A percentile compares a stretch with the other conserved stretches of the same genome.
Evolutionary conservation across 352 stramenopile genomes (phyloP).

Genomic region (Pilasporangium apinafurcum): DNA sequence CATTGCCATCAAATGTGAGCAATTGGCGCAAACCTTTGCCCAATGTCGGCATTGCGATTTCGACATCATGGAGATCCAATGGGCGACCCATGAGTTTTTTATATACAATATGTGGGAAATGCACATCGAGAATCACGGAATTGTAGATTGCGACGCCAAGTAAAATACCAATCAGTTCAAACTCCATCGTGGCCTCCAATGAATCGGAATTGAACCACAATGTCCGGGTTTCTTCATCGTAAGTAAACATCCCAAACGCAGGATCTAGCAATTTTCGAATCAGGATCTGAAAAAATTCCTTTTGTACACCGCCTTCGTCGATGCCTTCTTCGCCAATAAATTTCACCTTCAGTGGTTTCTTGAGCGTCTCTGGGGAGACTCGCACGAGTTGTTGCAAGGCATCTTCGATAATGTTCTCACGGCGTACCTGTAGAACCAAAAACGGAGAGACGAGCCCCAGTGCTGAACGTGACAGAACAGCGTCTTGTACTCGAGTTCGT

Average conservation of each 20-base stretch:
- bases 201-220: constrained; percentile 84
- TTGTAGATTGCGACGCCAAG: constrained; percentile 84
- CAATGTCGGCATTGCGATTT: constrained; percentile 45
- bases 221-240: constrained; percentile 60
- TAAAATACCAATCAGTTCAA: constrained; percentile 80
- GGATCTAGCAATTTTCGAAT: constrained; percentile 68
- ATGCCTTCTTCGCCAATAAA: constrained; percentile 81
- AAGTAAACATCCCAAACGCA: constrained; percentile 75
- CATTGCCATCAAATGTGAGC: constrained; percentile 58
- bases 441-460: constrained; percentile 38
- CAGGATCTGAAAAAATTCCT: constrained; percentile 83
- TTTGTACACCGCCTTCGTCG: constrained; percentile 74
- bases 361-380: constrained; percentile 50
- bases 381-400: constrained; percentile 64
- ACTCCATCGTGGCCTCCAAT: constrained; percentile 78
- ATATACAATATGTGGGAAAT: constrained; percentile 78
- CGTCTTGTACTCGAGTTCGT: constrained; percentile 46
- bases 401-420: constrained; percentile 75
- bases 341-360: constrained; percentile 80
- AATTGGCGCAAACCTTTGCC: constrained; percentile 60
- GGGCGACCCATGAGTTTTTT: constrained; percentile 69
- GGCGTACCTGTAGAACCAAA: constrained; percentile 55
- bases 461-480: constrained; percentile 29
- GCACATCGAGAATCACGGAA: constrained; percentile 73
- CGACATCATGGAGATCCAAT: constrained; percentile 51